Conservation (phyloP, 2,329 filamentous ascomycete genomes). For the Sporothrix phasma region DNA sequence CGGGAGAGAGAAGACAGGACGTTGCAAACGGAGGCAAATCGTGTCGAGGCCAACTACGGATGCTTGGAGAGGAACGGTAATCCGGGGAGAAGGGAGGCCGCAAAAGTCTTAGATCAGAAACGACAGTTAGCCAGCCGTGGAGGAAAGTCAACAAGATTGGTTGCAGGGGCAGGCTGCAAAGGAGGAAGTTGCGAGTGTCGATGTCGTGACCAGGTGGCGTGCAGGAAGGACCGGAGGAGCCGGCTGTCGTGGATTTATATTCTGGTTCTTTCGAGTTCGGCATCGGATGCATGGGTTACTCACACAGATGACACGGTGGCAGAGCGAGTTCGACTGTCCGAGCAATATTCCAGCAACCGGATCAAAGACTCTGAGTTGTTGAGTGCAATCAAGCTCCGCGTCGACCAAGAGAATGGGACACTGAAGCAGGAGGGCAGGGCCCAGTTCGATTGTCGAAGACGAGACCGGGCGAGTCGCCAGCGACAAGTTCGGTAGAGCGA, state of each 20-base stretch:
- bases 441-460: constrained; percentile 22
- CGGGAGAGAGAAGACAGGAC: background rate
- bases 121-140: background rate
- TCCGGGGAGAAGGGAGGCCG: background rate
- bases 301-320: background rate
- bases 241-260: background rate
- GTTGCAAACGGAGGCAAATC: background rate
- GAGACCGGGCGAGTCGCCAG: constrained; percentile 20
- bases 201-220: background rate
- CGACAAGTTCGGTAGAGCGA: constrained; percentile 8
- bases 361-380: constrained; percentile 11
- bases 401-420: constrained; percentile 6
- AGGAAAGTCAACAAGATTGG: background rate
- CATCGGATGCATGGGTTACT: background rate
- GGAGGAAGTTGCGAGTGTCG: background rate
- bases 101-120: background rate
- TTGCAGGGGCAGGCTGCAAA: background rate
- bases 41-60: too few relatives aligned
- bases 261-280: too few relatives aligned
- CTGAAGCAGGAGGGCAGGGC: background rate
- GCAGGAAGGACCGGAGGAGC: background rate
- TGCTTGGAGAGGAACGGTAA: too few relatives aligned
- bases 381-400: background rate
- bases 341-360: constrained; percentile 28
- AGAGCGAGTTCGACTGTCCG: constrained; percentile 17